Conservation (phyloP, 805 yeast species). For the Ogataea haglerorum region DNA sequence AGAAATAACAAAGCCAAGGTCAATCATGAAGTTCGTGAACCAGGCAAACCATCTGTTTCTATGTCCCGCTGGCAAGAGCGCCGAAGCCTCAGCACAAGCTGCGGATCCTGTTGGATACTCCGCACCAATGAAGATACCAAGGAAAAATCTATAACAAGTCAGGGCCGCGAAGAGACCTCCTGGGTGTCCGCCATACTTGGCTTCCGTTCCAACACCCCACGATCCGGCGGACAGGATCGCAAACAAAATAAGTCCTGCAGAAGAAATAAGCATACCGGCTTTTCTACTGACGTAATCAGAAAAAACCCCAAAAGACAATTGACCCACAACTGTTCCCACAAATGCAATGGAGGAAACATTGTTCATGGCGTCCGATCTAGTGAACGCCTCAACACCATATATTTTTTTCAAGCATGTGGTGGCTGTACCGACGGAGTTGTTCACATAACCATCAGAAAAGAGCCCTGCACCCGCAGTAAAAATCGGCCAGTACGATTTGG, state of each 20-base stretch:
- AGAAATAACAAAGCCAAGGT: conserved; percentile 76
- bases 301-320: conserved; percentile 72
- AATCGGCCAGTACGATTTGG: conserved; percentile 53
- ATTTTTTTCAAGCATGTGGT: conserved; percentile 63
- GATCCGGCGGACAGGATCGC: conserved; percentile 78
- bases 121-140: conserved; percentile 92
- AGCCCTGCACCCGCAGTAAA: conserved; percentile 88
- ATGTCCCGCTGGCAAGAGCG: conserved; percentile 69
- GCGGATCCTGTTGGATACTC: conserved; percentile 94
- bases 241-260: conserved; percentile 69
- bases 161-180: conserved; percentile 80
- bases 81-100: conserved; percentile 89
- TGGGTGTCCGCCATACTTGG: conserved; percentile 44
- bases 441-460: conserved; percentile 90
- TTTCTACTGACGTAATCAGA: conserved; percentile 82
- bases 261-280: conserved; percentile 77
- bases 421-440: conserved; percentile 78
- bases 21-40: conserved; percentile 89
- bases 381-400: conserved; percentile 57
- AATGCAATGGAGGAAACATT: conserved; percentile 87
- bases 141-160: conserved; percentile 78
- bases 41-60: conserved; percentile 87
- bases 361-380: conserved; percentile 63
- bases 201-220: conserved; percentile 66
- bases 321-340: conserved; percentile 89